Evolutionary conservation across 345 rosid genomes (phyloP), one percentile per base, ranked within the genome.

Genomic region (Erodium maritimum): DNA sequence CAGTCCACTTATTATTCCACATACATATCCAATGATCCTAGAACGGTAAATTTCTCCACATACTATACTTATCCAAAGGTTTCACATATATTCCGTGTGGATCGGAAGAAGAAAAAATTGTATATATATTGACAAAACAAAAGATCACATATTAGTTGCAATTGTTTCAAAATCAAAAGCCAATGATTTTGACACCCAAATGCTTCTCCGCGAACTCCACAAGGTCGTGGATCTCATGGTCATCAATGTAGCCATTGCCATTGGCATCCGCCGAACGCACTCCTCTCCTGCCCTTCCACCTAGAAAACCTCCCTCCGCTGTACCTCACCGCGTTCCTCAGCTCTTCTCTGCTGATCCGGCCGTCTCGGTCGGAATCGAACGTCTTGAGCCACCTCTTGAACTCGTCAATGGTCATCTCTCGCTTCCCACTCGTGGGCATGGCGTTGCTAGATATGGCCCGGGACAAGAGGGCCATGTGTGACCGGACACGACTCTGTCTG

Each of bases 301-400:
- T 3, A 17, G 64, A n/a, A 10, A 19, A 57, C 69, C 64, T 58
- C 4, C 64, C 59, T 4, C 62, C 67, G 1, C 54, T 12, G 19
- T 3, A n/a, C 14, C 34, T 23, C 61, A 68, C 34, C 16, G 74
- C 76, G 10, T 69, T 24, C 21, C 1, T n/a, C 4, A 77, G 78
- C 63, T 77, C 79, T 58, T 63, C 59, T 50, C 42, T 29, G 68
- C 67, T 73, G 21, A 58, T 60, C 19, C 57, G 62, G 5, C 72
- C 66, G 4, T 68, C 75, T 4, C 50, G 12, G 62, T 79, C 60
- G 0, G 7, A 0, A 10, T 78, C 77, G n/a, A 61, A 66, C 1
- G 22, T 46, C 33, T 33, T 23, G 17, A 78, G 19, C 48, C 66
- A 57, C 1, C 5, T 46, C 67, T 61, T 74, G 67, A 74, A 52